phyloP scores from a whole-genome alignment of 2,329 filamentous ascomycete genomes.

The Alternaria conjuncta region DNA sequence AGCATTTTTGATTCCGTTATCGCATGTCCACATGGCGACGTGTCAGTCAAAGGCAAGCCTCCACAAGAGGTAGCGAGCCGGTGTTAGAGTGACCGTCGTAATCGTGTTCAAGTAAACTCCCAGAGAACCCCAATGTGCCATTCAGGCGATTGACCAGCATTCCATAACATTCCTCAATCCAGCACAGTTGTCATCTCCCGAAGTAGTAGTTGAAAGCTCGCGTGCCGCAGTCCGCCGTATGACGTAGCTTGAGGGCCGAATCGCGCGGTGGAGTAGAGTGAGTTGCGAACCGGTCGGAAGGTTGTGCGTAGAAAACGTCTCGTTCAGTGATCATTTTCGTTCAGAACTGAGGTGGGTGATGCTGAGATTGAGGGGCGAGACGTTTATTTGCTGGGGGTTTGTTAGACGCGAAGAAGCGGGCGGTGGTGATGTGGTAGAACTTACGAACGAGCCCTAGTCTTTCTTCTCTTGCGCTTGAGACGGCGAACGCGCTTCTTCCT shows the following conservation, averaged over 20 bases:
- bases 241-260: slow-evolving; percentile 28
- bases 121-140: slow-evolving; percentile 39
- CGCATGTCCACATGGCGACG: slow-evolving; percentile 46
- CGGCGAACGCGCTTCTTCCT: slow-evolving; percentile 99
- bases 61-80: slow-evolving; percentile 34
- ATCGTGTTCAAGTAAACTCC: slow-evolving; percentile 43
- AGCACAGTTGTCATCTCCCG: slow-evolving; percentile 33
- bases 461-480: slow-evolving; percentile 99
- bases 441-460: slow-evolving; percentile 98
- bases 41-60: slow-evolving; percentile 45
- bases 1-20: slow-evolving; percentile 46
- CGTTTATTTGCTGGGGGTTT: slow-evolving; percentile 55
- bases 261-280: slow-evolving; percentile 23
- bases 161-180: slow-evolving; percentile 35
- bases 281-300: slow-evolving; percentile 29
- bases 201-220: slow-evolving; percentile 30
- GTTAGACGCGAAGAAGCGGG: slow-evolving; percentile 14
- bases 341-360: slow-evolving; percentile 39
- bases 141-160: slow-evolving; percentile 42
- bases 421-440: slow-evolving; percentile 46
- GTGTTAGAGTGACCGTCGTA: slow-evolving; percentile 47
- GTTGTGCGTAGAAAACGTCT: slow-evolving; percentile 33
- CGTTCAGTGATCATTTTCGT: slow-evolving; percentile 36
- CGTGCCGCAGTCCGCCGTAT: slow-evolving; percentile 32
- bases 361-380: slow-evolving; percentile 54